These are phyloP conservation scores for Aspergillus caelatus DNA, from an alignment of 2,329 filamentous ascomycete species.

Conservation along the genomic window DNA sequence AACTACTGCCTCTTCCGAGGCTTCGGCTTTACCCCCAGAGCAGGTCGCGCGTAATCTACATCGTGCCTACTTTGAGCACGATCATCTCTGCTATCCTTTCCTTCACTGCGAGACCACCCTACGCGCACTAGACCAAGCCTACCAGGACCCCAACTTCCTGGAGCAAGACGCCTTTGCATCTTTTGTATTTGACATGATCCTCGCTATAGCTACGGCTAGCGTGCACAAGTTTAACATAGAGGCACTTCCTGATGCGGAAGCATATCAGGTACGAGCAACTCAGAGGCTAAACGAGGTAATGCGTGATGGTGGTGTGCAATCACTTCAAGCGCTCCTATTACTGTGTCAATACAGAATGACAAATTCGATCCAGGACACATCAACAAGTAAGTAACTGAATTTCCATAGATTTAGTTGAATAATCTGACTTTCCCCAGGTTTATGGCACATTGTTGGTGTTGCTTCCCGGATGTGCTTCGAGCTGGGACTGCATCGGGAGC, in stretches of 20 bases:
- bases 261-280: not conserved
- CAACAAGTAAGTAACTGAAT: not conserved
- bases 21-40: not conserved
- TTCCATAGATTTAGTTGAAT: not conserved
- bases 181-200: not conserved
- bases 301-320: not conserved
- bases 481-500: not conserved
- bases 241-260: not conserved
- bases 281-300: not conserved
- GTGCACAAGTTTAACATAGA: not conserved
- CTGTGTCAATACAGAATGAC: not conserved
- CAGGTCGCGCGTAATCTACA: not conserved
- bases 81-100: not conserved
- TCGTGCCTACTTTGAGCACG: not conserved
- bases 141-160: not conserved
- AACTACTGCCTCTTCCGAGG: not conserved
- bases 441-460: not conserved
- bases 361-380: not conserved
- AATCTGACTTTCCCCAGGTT: not conserved
- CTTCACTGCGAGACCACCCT: not conserved
- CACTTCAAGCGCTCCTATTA: not conserved
- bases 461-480: conserved; percentile 1
- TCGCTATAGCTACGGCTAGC: not conserved
- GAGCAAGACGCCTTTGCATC: not conserved
- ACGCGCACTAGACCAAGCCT: not conserved